Percentiles rank a stretch among this genome's conserved stretches.
Conservation (phyloP, 179 eudicot genomes). For the Vitellaria paradoxa region DNA sequence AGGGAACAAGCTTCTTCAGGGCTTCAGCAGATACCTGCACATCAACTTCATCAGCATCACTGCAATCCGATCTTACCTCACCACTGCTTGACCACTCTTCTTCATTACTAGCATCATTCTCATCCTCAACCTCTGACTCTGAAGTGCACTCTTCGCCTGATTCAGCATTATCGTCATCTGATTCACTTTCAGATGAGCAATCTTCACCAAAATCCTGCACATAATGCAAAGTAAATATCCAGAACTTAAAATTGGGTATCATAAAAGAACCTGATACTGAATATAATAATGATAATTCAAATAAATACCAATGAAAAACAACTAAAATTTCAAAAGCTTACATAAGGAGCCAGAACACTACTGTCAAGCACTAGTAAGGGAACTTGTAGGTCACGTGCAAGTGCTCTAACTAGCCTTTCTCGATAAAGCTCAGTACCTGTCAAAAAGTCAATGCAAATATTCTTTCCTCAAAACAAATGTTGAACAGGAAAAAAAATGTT, state of each 20-base stretch:
- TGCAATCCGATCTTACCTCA: slow-evolving; percentile 62
- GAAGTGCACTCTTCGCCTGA: slow-evolving; percentile 71
- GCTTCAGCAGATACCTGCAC: slow-evolving; percentile 73
- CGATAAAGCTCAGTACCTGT: slow-evolving; percentile 93
- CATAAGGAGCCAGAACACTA: slow-evolving; percentile 83
- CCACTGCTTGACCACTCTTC: slow-evolving; percentile 74
- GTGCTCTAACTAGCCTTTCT: slow-evolving; percentile 88
- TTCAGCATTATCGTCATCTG: slow-evolving; percentile 67
- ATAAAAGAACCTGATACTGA: not conserved
- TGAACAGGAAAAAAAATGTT: not conserved
- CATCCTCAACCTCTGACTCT: slow-evolving; percentile 79
- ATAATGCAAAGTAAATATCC: not conserved
- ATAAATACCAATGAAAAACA: not conserved
- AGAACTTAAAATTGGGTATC: not conserved
- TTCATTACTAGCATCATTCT: slow-evolving; percentile 61
- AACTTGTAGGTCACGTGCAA: slow-evolving; percentile 80
- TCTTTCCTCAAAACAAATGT: slow-evolving; percentile 4
- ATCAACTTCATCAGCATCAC: slow-evolving; percentile 68
- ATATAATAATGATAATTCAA: not conserved
- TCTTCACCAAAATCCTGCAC: slow-evolving; percentile 79
- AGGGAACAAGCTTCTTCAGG: slow-evolving; percentile 75
- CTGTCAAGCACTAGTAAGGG: slow-evolving; percentile 89
- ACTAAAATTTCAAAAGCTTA: slow-evolving; percentile 35
- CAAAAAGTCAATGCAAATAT: slow-evolving; percentile 15
- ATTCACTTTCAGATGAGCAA: slow-evolving; percentile 64